These are phyloP conservation scores for Strobilomyces echinocephalus DNA, from an alignment of 768 basidiomycete species.

Conservation along the genomic window DNA sequence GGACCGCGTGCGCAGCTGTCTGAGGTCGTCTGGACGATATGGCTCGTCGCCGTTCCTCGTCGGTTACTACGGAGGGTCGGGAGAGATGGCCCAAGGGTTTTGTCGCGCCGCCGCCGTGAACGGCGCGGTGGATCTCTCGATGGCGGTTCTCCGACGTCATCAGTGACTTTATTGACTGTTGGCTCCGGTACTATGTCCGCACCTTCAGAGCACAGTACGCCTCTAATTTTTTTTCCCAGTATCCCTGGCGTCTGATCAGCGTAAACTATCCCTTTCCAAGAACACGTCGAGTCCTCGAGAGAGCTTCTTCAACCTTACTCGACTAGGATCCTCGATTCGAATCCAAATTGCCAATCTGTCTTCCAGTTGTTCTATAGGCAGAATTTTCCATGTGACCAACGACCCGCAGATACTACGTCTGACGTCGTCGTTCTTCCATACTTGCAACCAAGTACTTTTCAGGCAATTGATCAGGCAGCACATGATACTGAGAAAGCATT, in stretches of 20 bases:
- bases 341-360: slow-evolving; percentile 24
- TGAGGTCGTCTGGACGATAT: slow-evolving; percentile 80
- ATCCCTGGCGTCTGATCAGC: slow-evolving; percentile 1
- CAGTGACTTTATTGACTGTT: slow-evolving; percentile 60
- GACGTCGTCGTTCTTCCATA: slow-evolving; percentile 22
- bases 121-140: slow-evolving; percentile 54
- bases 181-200: slow-evolving; percentile 73
- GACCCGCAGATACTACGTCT: not conserved
- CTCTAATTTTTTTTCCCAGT: not conserved
- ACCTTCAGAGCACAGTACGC: slow-evolving; percentile 60
- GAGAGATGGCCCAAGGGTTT: slow-evolving; percentile 91
- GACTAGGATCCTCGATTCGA: slow-evolving; percentile 35
- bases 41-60: slow-evolving; percentile 86
- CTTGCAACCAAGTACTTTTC: slow-evolving; percentile 38
- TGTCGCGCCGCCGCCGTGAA: slow-evolving; percentile 81
- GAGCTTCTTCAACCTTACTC: slow-evolving; percentile 52
- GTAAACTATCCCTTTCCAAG: slow-evolving; percentile 40
- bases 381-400: slow-evolving; percentile 18
- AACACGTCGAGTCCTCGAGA: slow-evolving; percentile 30
- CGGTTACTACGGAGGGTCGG: slow-evolving; percentile 92
- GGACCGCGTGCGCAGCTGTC: slow-evolving; percentile 65
- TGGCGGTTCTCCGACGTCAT: slow-evolving; percentile 41
- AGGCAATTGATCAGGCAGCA: slow-evolving; percentile 54
- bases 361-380: slow-evolving; percentile 59
- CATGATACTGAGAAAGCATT: slow-evolving; percentile 54